Conservation (phyloP, 345 rosid species). For the Fremontodendron californicum region DNA sequence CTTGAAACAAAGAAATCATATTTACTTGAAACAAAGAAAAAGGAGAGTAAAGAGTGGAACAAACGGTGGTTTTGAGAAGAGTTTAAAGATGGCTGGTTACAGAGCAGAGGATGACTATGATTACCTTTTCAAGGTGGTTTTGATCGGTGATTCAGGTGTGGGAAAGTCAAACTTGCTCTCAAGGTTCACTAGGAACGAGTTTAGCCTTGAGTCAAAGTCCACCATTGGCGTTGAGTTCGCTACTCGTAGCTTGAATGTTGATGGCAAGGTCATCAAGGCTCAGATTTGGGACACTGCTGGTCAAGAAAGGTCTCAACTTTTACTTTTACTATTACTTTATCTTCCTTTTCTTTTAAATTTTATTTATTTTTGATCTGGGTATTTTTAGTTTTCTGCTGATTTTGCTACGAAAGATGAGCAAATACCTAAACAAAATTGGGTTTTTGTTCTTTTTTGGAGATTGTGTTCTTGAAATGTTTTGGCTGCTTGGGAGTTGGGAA, state of each 20-base stretch:
- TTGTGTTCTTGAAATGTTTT: neutral
- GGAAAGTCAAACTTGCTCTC: conserved; percentile 93
- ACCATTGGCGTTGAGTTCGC: conserved; percentile 97
- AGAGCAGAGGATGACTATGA: conserved; percentile 93
- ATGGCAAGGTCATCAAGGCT: conserved; percentile 80
- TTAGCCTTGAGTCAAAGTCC: conserved; percentile 89
- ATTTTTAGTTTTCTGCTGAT: conserved; percentile 5
- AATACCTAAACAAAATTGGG: neutral
- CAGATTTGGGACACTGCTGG: conserved; percentile 99
- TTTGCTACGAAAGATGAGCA: neutral
- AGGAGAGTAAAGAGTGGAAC: neutral
- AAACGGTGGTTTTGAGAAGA: conserved; percentile 6
- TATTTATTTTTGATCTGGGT: conserved; percentile 22
- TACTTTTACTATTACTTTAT: neutral
- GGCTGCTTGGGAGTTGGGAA: neutral
- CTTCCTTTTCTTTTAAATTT: conserved; percentile 3
- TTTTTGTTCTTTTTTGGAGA: neutral
- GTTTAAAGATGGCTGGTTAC: conserved; percentile 68
- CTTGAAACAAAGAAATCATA: neutral
- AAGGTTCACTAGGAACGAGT: conserved; percentile 88
- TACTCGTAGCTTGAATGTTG: conserved; percentile 84
- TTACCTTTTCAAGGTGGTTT: conserved; percentile 80
- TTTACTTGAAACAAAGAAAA: conserved; percentile 8
- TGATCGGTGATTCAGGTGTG: conserved; percentile 92
- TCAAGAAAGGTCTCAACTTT: conserved; percentile 61